phyloP scores from a whole-genome alignment of 2,329 filamentous ascomycete genomes.

The Metarhizium humberi region DNA sequence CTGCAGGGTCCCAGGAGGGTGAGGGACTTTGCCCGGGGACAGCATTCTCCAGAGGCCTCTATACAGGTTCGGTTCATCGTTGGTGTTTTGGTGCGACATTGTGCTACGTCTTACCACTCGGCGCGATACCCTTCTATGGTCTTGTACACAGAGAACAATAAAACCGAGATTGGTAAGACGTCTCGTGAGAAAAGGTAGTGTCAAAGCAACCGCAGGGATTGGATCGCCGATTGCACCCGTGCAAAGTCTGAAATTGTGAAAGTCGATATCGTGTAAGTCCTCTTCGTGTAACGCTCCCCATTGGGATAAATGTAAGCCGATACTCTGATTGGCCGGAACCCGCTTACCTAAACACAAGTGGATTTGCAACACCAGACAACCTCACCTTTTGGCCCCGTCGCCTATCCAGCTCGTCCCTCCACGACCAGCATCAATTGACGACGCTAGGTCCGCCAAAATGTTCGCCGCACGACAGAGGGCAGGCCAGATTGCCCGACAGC shows the following conservation, averaged over 20 bases:
- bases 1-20: neutral
- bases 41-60: neutral
- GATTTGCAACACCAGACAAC: slow-evolving; percentile 15
- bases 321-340: slow-evolving; percentile 13
- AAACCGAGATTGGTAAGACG: neutral
- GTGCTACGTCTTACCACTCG: neutral
- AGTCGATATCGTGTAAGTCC: neutral
- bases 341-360: slow-evolving; percentile 17
- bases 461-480: slow-evolving; percentile 36
- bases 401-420: slow-evolving; percentile 6
- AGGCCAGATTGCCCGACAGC: slow-evolving; percentile 26
- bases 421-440: slow-evolving; percentile 24
- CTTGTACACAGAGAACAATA: neutral
- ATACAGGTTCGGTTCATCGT: neutral
- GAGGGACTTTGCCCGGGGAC: neutral
- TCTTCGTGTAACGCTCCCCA: neutral
- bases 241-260: neutral
- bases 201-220: neutral
- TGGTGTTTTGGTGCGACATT: neutral
- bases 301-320: neutral
- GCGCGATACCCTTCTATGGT: neutral
- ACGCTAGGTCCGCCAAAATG: slow-evolving; percentile 24
- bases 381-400: slow-evolving; percentile 11
- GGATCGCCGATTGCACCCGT: neutral
- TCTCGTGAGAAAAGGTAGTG: neutral